These are phyloP conservation scores for Carex cristatella DNA, from an alignment of 176 grass and related monocot species.

Conservation along the genomic window DNA sequence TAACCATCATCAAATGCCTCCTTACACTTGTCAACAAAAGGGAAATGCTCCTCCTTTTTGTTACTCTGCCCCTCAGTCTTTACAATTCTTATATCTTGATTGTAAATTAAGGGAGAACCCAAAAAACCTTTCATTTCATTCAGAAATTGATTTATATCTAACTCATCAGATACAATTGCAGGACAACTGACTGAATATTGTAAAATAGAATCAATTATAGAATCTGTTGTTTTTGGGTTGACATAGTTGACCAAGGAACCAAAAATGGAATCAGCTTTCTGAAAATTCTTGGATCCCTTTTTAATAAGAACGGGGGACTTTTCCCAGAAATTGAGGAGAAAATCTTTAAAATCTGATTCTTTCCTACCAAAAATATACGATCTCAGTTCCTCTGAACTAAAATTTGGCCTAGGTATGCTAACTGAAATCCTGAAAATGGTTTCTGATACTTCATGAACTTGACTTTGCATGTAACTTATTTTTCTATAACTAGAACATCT, in stretches of 20 bases:
- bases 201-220: constrained; percentile 48
- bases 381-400: constrained; percentile 28
- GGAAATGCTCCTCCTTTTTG: constrained; percentile 50
- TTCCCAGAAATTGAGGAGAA: constrained; percentile 65
- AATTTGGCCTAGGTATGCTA: constrained; percentile 18
- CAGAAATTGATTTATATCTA: constrained; percentile 55
- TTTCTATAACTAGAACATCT: background rate
- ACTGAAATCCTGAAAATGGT: constrained; percentile 86
- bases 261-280: constrained; percentile 34
- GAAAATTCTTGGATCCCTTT: constrained; percentile 21
- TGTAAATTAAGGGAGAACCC: constrained; percentile 43
- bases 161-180: constrained; percentile 66
- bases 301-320: constrained; percentile 41
- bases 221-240: constrained; percentile 33
- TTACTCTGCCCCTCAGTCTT: constrained; percentile 31
- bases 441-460: constrained; percentile 38
- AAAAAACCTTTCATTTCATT: constrained; percentile 41
- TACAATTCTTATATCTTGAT: constrained; percentile 65
- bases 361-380: constrained; percentile 41
- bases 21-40: constrained; percentile 35
- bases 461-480: constrained; percentile 26
- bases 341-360: constrained; percentile 35
- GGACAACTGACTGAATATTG: constrained; percentile 55
- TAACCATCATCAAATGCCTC: constrained; percentile 61
- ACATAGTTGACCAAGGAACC: constrained; percentile 31